Percentiles rank a stretch among this genome's conserved stretches.
phyloP scores from a whole-genome alignment of 2,329 filamentous ascomycete genomes.

The Alternaria gaisen region DNA sequence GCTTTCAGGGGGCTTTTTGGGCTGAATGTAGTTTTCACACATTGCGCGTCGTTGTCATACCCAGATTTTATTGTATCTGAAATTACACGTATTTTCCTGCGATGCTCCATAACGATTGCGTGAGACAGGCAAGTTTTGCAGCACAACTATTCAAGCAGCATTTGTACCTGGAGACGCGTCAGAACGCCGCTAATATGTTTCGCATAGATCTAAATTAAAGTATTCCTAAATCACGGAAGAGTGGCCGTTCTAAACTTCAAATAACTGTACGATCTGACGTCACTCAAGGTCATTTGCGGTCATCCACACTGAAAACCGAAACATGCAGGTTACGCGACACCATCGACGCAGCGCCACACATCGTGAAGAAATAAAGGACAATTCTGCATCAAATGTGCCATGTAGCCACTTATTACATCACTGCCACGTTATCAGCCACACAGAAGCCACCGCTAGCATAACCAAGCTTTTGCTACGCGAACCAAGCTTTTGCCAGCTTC shows the following conservation, averaged over 20 bases:
- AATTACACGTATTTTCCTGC: background rate
- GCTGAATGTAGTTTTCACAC: background rate
- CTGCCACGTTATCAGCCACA: constrained; percentile 14
- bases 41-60: background rate
- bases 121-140: background rate
- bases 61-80: background rate
- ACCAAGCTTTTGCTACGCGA: constrained; percentile 25
- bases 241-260: background rate
- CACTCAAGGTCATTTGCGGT: background rate
- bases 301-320: background rate
- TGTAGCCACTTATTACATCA: constrained; percentile 24
- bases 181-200: background rate
- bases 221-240: background rate
- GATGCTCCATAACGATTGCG: background rate
- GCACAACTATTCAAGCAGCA: no score
- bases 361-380: constrained; percentile 10
- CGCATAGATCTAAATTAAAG: background rate
- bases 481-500: constrained; percentile 38
- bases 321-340: background rate
- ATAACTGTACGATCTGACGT: constrained; percentile 2
- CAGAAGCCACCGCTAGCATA: constrained; percentile 29
- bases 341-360: background rate
- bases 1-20: background rate
- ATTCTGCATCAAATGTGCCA: constrained; percentile 5
- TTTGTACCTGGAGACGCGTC: background rate